These are phyloP conservation scores for Russula vinacea DNA, from an alignment of 768 basidiomycete species.

Conservation along the genomic window DNA sequence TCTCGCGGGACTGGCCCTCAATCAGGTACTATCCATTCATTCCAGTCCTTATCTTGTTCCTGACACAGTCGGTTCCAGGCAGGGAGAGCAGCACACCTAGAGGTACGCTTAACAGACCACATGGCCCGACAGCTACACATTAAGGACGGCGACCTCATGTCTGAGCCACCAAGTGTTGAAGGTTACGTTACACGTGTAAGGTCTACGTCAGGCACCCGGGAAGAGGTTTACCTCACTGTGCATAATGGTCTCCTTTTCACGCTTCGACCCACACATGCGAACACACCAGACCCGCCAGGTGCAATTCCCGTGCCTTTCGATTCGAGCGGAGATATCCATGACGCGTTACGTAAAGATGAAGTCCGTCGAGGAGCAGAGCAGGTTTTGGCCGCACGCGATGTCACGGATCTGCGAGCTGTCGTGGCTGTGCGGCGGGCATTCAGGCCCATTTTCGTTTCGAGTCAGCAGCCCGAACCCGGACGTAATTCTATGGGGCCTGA, in stretches of 20 bases:
- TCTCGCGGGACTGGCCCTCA: slow-evolving; percentile 69
- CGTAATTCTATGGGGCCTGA: slow-evolving; percentile 24
- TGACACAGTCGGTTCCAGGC: slow-evolving; percentile 35
- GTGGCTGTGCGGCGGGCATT: slow-evolving; percentile 61
- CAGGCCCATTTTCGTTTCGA: slow-evolving; percentile 41
- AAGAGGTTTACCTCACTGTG: slow-evolving; percentile 64
- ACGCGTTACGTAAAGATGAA: slow-evolving; percentile 50
- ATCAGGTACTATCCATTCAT: slow-evolving; percentile 50
- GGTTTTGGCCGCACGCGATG: slow-evolving; percentile 60
- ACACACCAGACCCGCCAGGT: slow-evolving; percentile 71
- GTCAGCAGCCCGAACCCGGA: slow-evolving; percentile 28
- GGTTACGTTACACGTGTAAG: slow-evolving; percentile 78
- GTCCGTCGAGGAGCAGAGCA: slow-evolving; percentile 61
- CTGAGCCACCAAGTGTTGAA: slow-evolving; percentile 80
- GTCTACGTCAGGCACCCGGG: slow-evolving; percentile 53
- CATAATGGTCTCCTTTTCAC: slow-evolving; percentile 75
- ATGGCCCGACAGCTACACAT: slow-evolving; percentile 46
- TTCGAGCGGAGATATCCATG: slow-evolving; percentile 32
- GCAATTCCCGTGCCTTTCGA: slow-evolving; percentile 37
- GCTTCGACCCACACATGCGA: slow-evolving; percentile 48
- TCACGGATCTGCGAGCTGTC: slow-evolving; percentile 71
- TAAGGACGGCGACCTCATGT: slow-evolving; percentile 48
- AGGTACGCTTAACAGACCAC: slow-evolving; percentile 75
- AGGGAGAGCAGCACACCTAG: slow-evolving; percentile 51
- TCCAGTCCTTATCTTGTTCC: slow-evolving; percentile 14